Percentiles rank a stretch among this genome's conserved stretches.
phyloP scores from a whole-genome alignment of 441 rosid genomes.

The Syzygium syzygioides region DNA sequence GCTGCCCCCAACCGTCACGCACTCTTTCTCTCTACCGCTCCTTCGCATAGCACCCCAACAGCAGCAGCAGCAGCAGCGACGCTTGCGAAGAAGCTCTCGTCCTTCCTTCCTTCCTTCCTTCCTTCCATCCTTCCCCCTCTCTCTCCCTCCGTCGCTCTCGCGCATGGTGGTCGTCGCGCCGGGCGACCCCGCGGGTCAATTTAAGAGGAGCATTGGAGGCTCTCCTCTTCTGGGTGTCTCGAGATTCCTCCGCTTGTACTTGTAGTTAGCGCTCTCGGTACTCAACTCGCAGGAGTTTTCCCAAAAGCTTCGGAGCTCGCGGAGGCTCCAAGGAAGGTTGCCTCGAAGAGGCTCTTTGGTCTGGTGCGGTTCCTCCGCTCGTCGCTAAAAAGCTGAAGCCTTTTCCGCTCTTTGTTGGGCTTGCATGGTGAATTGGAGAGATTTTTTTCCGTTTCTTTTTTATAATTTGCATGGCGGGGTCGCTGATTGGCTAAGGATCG shows the following conservation, averaged over 20 bases:
- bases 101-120: neutral
- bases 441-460: neutral
- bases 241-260: neutral
- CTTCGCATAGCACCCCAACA: neutral
- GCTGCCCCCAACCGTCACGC: constrained; percentile 39
- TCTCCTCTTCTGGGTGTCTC: neutral
- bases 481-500: neutral
- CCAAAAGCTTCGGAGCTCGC: neutral
- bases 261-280: no score
- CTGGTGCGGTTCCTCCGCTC: neutral
- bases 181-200: neutral
- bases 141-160: constrained; percentile 9
- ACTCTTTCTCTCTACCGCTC: neutral
- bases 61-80: neutral
- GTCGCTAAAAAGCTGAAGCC: neutral
- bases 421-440: neutral
- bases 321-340: neutral
- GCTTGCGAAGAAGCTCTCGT: constrained; percentile 18
- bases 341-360: neutral
- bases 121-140: constrained; percentile 15
- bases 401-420: neutral
- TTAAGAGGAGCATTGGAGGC: neutral
- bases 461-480: neutral
- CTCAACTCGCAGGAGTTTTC: no score
- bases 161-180: neutral